These are phyloP conservation scores for Selaginella moellendorffii DNA, from an alignment of 75 land plant species.

Conservation along the genomic window DNA sequence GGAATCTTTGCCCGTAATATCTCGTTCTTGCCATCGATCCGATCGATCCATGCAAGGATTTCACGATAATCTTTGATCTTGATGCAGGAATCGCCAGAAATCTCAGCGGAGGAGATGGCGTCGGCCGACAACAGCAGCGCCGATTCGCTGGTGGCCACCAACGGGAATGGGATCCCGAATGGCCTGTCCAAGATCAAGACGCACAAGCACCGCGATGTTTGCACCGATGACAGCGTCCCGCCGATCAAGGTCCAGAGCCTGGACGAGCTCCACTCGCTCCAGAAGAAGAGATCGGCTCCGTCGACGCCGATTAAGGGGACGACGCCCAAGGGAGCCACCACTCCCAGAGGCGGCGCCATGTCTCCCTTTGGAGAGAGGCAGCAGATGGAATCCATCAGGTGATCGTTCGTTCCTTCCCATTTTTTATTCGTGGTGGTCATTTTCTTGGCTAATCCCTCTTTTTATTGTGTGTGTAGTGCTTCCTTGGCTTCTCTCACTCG, in stretches of 20 bases:
- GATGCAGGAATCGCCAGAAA: no score
- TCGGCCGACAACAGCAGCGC: constrained; percentile 1
- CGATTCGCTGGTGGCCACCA: background rate
- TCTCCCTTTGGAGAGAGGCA: constrained; percentile 13
- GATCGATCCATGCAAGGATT: no score
- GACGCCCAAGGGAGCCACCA: constrained; percentile 7
- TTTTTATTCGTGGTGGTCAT: no score
- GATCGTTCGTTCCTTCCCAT: no score
- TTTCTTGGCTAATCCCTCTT: no score
- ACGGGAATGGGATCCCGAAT: constrained; percentile 13
- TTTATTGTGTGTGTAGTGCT: constrained; percentile 19
- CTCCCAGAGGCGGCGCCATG: constrained; percentile 11
- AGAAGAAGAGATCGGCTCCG: constrained; percentile 30
- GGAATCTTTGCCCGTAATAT: no score
- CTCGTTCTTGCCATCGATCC: no score
- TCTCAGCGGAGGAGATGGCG: constrained; percentile 2
- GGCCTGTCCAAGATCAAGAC: constrained; percentile 26
- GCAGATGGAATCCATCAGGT: constrained; percentile 37
- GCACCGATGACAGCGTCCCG: constrained; percentile 28
- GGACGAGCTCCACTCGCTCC: constrained; percentile 31
- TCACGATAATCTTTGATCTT: no score
- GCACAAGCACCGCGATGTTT: constrained; percentile 12
- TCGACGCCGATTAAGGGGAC: constrained; percentile 15
- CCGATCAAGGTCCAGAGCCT: constrained; percentile 23
- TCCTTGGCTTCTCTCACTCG: constrained; percentile 35